Evolutionary conservation across 2,329 filamentous ascomycete genomes (phyloP).

Genomic region (Neonectria hederae): DNA sequence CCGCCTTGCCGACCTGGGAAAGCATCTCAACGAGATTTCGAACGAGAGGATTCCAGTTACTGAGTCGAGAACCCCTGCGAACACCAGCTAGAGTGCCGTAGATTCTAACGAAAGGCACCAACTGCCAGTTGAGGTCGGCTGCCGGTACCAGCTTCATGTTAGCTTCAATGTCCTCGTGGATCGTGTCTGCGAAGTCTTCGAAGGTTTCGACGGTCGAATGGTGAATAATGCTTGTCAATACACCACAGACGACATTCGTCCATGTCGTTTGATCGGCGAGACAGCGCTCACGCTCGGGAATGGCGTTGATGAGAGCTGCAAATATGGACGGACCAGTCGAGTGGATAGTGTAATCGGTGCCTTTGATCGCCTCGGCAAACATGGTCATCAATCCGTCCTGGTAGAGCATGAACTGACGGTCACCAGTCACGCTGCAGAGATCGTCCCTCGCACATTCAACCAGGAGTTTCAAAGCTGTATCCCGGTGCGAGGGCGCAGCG

Average conservation of each 20-base stretch:
- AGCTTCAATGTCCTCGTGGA: conserved; percentile 61
- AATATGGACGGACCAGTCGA: conserved; percentile 67
- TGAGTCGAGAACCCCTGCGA: conserved; percentile 80
- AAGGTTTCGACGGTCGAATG: conserved; percentile 81
- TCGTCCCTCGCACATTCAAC: conserved; percentile 77
- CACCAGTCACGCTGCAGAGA: conserved; percentile 62
- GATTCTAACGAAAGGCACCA: conserved; percentile 64
- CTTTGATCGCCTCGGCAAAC: conserved; percentile 83
- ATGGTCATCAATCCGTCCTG: conserved; percentile 91
- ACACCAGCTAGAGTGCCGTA: conserved; percentile 79
- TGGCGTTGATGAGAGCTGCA: conserved; percentile 59
- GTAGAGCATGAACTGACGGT: conserved; percentile 73
- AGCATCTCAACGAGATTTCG: conserved; percentile 64
- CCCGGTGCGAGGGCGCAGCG: conserved; percentile 78
- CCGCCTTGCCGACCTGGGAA: conserved; percentile 54
- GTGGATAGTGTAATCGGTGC: conserved; percentile 67
- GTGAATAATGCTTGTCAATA: conserved; percentile 84
- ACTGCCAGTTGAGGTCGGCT: conserved; percentile 44
- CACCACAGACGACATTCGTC: conserved; percentile 76
- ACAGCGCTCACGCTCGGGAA: conserved; percentile 61
- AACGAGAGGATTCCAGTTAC: conserved; percentile 75
- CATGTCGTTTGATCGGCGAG: conserved; percentile 60
- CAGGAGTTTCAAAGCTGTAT: conserved; percentile 76
- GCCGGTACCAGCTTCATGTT: conserved; percentile 47
- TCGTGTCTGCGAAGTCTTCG: conserved; percentile 68